Conservation (phyloP, 2,329 filamentous ascomycete genomes). For the Huntiella moniliformis region DNA sequence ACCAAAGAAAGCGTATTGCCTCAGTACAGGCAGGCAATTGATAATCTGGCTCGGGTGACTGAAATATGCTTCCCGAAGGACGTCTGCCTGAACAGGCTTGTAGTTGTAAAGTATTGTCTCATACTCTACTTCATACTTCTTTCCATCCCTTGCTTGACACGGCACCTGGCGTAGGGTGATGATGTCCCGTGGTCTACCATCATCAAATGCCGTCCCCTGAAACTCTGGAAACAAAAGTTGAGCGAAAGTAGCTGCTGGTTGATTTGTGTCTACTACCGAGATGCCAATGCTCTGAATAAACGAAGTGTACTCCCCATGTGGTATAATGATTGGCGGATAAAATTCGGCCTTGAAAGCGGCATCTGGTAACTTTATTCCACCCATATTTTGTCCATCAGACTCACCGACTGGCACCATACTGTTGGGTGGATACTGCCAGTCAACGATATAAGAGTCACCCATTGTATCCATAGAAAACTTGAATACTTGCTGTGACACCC, state of each 20-base stretch:
- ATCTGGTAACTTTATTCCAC: slow-evolving; percentile 40
- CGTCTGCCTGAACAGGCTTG: slow-evolving; percentile 52
- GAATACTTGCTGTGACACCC: slow-evolving; percentile 51
- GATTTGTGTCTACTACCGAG: slow-evolving; percentile 27
- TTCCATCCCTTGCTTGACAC: no score
- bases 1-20: slow-evolving; percentile 57
- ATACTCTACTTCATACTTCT: slow-evolving; percentile 7
- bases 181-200: slow-evolving; percentile 39
- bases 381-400: slow-evolving; percentile 29
- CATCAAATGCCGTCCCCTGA: slow-evolving; percentile 30
- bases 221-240: slow-evolving; percentile 35
- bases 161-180: slow-evolving; percentile 19
- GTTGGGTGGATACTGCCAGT: slow-evolving; percentile 57
- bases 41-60: slow-evolving; percentile 61
- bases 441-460: slow-evolving; percentile 25
- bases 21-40: slow-evolving; percentile 50
- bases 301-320: slow-evolving; percentile 42
- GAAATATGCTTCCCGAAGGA: slow-evolving; percentile 51
- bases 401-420: slow-evolving; percentile 31
- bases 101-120: slow-evolving; percentile 47
- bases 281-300: slow-evolving; percentile 28
- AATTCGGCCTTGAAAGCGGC: slow-evolving; percentile 59
- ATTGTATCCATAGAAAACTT: slow-evolving; percentile 30
- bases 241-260: slow-evolving; percentile 36
- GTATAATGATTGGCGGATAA: slow-evolving; percentile 54